These are phyloP conservation scores for Lyophyllum semitale DNA, from an alignment of 768 basidiomycete species.

Conservation along the genomic window DNA sequence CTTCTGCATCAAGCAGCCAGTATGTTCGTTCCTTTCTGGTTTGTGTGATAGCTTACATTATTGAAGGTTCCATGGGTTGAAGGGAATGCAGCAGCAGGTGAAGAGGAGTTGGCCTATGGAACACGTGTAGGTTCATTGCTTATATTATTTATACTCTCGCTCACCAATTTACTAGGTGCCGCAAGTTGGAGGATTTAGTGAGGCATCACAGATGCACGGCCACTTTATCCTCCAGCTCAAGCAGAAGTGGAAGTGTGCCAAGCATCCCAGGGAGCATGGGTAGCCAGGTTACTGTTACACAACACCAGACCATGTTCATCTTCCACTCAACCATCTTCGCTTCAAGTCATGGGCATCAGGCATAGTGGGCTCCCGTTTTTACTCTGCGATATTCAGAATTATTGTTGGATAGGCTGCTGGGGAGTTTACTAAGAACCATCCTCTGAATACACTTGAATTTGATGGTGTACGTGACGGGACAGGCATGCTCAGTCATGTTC, in stretches of 20 bases:
- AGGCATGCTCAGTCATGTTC: neutral
- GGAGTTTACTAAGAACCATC: conserved; percentile 14
- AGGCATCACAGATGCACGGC: conserved; percentile 8
- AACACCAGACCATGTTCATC: neutral
- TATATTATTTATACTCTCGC: neutral
- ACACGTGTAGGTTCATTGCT: conserved; percentile 8
- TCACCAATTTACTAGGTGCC: conserved; percentile 11
- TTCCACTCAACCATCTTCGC: neutral
- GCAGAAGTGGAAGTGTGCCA: conserved; percentile 15
- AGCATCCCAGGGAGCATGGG: conserved; percentile 20
- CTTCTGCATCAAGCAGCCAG: conserved; percentile 13
- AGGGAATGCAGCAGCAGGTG: neutral
- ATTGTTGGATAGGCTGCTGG: conserved; percentile 15
- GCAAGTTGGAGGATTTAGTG: conserved; percentile 12
- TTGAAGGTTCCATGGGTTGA: neutral
- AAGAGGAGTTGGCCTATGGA: conserved; percentile 17
- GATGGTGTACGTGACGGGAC: conserved; percentile 12
- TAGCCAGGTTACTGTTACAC: conserved; percentile 19
- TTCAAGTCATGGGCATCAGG: conserved; percentile 2
- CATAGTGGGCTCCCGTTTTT: neutral
- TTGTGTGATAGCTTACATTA: neutral
- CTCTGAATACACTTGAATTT: conserved; percentile 13
- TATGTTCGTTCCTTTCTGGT: neutral
- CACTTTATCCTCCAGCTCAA: conserved; percentile 18
- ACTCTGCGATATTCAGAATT: neutral